A percentile compares a stretch with the other conserved stretches of the same genome.
Conservation (phyloP, 164 flowering plant species). For the Chimonanthus praecox region DNA sequence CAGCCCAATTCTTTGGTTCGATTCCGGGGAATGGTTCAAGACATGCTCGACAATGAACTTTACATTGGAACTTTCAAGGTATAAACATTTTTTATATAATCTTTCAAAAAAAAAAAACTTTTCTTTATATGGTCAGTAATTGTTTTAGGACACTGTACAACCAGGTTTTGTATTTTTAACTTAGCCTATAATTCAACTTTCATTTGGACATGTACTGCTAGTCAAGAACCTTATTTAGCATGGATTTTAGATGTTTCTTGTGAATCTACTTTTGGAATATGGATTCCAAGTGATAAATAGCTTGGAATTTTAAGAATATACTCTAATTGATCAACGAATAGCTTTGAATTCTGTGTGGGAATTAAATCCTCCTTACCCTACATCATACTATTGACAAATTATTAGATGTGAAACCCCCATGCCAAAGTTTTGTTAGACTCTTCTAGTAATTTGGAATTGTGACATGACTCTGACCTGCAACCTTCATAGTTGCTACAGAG, state of each 20-base stretch:
- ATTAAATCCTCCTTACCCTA: no score
- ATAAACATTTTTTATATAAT: neutral
- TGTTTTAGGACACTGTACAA: neutral
- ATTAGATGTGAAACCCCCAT: no score
- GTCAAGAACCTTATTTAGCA: neutral
- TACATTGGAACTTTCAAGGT: constrained; percentile 95
- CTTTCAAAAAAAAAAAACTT: neutral
- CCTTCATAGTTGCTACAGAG: no score
- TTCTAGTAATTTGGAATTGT: no score
- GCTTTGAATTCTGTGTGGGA: no score
- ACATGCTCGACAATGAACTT: constrained; percentile 82
- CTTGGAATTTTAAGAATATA: no score
- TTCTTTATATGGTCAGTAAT: no score
- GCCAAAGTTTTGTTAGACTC: no score
- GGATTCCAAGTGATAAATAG: no score
- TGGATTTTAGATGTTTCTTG: neutral
- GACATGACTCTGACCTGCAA: no score
- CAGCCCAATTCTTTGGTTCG: constrained; percentile 72
- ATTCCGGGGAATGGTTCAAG: constrained; percentile 90
- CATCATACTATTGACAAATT: no score
- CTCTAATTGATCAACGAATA: no score
- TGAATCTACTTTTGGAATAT: neutral
- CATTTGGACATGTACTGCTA: neutral
- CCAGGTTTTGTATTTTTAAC: neutral
- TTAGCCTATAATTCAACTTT: neutral